Conservation (phyloP, 495 filamentous ascomycete species). For the Lophiostoma macrostomum region DNA sequence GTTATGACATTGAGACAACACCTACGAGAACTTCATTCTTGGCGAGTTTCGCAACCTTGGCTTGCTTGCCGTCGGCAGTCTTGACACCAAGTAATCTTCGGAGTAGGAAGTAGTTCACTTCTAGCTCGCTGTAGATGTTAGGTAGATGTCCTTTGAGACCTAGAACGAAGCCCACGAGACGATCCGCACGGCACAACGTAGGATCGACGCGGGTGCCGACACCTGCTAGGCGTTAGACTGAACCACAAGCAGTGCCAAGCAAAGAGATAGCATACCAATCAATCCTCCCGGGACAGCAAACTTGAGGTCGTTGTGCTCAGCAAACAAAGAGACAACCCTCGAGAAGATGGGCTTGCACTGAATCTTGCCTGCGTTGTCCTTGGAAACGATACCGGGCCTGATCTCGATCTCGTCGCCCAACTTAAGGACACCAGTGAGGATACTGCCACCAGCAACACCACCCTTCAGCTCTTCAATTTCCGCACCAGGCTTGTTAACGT, state of each 20-base stretch:
- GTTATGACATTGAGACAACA: neutral
- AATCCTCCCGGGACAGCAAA: conserved; percentile 96
- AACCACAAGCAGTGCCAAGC: neutral
- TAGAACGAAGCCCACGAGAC: conserved; percentile 96
- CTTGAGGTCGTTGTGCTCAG: conserved; percentile 95
- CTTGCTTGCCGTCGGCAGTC: conserved; percentile 97
- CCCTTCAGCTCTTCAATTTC: conserved; percentile 99
- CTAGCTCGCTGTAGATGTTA: conserved; percentile 93
- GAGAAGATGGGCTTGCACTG: conserved; percentile 97
- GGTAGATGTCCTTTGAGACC: conserved; percentile 88
- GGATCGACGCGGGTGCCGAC: conserved; percentile 96
- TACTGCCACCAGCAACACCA: conserved; percentile 95
- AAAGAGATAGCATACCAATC: conserved; percentile 51
- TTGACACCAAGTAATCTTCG: conserved; percentile 92
- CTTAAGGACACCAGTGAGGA: conserved; percentile 92
- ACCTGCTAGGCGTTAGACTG: conserved; percentile 47
- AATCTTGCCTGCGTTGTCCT: conserved; percentile 88
- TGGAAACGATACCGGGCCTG: conserved; percentile 88
- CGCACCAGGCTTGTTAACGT: conserved; percentile 99
- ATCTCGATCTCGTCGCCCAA: conserved; percentile 98
- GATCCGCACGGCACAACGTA: conserved; percentile 95
- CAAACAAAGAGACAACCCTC: conserved; percentile 89
- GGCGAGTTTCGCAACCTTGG: conserved; percentile 93
- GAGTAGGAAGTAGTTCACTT: conserved; percentile 98
- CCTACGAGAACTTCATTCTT: conserved; percentile 86